These are phyloP conservation scores for Melanogaster broomeanus DNA, from an alignment of 768 basidiomycete genomes.

Conservation along the genomic window DNA sequence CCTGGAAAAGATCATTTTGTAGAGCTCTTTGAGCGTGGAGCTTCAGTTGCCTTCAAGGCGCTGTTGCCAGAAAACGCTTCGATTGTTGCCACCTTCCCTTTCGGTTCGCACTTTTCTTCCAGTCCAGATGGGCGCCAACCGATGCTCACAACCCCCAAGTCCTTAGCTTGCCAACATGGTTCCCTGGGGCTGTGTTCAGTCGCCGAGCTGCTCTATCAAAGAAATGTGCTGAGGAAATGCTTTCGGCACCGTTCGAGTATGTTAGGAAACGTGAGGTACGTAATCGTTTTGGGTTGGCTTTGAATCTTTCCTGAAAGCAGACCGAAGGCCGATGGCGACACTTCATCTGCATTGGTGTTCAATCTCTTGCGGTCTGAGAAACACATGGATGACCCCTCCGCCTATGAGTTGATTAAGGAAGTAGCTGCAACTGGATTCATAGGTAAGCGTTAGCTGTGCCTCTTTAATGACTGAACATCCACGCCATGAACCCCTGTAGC, in stretches of 20 bases:
- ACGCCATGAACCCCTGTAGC: not conserved
- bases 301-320: not conserved
- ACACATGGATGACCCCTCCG: not conserved
- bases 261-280: not conserved
- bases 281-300: not conserved
- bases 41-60: not conserved
- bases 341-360: conserved; percentile 3
- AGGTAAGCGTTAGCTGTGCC: not conserved
- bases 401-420: conserved; percentile 3
- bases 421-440: not conserved
- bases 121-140: not conserved
- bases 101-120: not conserved
- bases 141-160: not conserved
- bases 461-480: not conserved
- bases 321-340: not conserved
- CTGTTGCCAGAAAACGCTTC: conserved; percentile 1
- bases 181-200: conserved; percentile 40
- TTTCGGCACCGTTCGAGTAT: not conserved
- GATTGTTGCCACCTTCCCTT: not conserved
- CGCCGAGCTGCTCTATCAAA: not conserved
- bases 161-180: conserved; percentile 27
- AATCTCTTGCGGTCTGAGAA: not conserved
- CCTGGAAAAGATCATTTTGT: conserved; percentile 35
- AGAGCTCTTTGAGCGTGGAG: conserved; percentile 24
- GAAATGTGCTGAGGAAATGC: not conserved